Conservation (phyloP, 2,329 filamentous ascomycete species). For the Aspergillus ruber region DNA sequence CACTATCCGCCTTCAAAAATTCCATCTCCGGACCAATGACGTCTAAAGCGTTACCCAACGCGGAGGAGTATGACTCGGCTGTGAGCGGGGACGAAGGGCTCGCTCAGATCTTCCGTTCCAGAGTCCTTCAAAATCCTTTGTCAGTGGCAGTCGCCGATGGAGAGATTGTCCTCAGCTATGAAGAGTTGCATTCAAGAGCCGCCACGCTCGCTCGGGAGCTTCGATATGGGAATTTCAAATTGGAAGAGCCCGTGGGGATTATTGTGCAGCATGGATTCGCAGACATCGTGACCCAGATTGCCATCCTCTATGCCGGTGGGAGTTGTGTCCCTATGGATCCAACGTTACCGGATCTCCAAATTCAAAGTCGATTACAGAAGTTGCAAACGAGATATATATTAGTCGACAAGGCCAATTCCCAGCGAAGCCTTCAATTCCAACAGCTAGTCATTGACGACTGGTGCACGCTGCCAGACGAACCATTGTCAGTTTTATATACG, state of each 20-base stretch:
- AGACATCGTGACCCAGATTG: conserved; percentile 17
- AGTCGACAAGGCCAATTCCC: conserved; percentile 1
- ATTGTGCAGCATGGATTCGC: conserved; percentile 10
- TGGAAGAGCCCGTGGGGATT: conserved; percentile 15
- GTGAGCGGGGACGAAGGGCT: conserved; percentile 7
- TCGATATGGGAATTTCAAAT: background rate
- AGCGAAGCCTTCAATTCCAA: background rate
- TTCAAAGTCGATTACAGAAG: conserved; percentile 8
- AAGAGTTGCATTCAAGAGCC: conserved; percentile 7
- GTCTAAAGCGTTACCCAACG: background rate
- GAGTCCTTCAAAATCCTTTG: conserved; percentile 2
- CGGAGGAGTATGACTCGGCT: conserved; percentile 7
- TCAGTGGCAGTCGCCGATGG: conserved; percentile 8
- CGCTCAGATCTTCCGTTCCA: conserved; percentile 7
- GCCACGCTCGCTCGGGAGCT: conserved; percentile 3
- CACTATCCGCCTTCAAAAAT: too few relatives aligned
- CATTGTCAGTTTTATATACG: background rate
- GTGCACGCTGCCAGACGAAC: background rate
- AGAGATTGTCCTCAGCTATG: conserved; percentile 5
- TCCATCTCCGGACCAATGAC: background rate
- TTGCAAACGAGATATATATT: conserved; percentile 8
- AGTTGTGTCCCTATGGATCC: conserved; percentile 18
- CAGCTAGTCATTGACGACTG: background rate
- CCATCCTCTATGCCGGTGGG: conserved; percentile 17
- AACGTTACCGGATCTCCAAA: conserved; percentile 11